Conservation (phyloP, 2,329 filamentous ascomycete species). For the Coleophoma eucalyptorum region DNA sequence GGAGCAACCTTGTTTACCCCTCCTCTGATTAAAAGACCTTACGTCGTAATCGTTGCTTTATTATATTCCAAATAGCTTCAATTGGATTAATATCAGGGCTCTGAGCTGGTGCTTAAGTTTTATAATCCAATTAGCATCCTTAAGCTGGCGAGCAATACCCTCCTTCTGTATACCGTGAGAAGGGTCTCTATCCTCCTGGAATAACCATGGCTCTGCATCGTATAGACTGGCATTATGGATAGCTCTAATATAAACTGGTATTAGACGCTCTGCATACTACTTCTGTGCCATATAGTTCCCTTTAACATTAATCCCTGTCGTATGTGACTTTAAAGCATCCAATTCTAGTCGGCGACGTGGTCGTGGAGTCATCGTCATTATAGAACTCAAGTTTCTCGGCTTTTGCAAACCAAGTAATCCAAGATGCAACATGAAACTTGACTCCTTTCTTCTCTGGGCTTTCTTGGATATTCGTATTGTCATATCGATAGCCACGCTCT, state of each 20-base stretch:
- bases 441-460: neutral
- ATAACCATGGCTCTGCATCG: constrained; percentile 8
- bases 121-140: constrained; percentile 1
- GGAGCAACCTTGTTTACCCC: constrained; percentile 6
- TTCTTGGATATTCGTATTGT: neutral
- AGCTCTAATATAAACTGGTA: constrained; percentile 7
- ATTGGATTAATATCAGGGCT: constrained; percentile 9
- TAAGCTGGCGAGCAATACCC: constrained; percentile 6
- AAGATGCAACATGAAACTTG: neutral
- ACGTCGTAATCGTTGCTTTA: constrained; percentile 7
- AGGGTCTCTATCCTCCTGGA: constrained; percentile 8
- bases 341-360: constrained; percentile 1
- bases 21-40: constrained; percentile 10
- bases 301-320: constrained; percentile 3
- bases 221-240: constrained; percentile 3
- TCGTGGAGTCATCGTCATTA: neutral
- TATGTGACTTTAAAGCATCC: constrained; percentile 8
- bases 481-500: neutral
- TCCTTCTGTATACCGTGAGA: constrained; percentile 9
- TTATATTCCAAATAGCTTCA: constrained; percentile 8
- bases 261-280: constrained; percentile 8
- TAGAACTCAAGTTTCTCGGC: neutral
- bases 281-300: constrained; percentile 10
- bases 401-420: neutral
- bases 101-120: constrained; percentile 4